Evolutionary conservation across 805 yeast species (phyloP).

Genomic region (Candida ascalaphidarum): DNA sequence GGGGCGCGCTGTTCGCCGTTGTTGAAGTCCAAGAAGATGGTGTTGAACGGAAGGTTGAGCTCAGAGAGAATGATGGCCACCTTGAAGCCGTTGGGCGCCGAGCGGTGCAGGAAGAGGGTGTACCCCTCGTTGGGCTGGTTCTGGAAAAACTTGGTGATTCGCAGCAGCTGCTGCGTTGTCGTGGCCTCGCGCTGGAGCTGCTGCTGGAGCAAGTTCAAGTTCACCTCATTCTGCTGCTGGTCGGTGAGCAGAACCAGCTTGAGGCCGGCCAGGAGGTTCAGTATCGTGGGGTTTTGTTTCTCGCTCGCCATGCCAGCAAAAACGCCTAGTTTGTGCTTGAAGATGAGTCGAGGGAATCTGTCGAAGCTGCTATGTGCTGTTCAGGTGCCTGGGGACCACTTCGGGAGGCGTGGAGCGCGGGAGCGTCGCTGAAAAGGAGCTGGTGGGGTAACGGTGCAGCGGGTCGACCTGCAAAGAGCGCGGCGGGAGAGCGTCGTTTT

Average conservation of each 20-base stretch:
- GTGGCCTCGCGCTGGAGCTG: constrained; percentile 36
- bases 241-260: constrained; percentile 34
- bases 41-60: constrained; percentile 67
- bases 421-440: too few relatives aligned
- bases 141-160: constrained; percentile 65
- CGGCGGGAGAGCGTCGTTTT: too few relatives aligned
- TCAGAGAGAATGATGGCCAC: constrained; percentile 87
- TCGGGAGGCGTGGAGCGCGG: too few relatives aligned
- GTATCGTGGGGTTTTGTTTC: constrained; percentile 25
- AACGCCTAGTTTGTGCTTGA: too few relatives aligned
- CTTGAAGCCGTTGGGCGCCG: constrained; percentile 95
- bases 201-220: constrained; percentile 34
- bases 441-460: too few relatives aligned
- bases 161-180: constrained; percentile 36
- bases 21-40: constrained; percentile 80
- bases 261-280: constrained; percentile 38
- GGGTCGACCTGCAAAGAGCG: too few relatives aligned
- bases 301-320: too few relatives aligned
- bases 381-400: too few relatives aligned
- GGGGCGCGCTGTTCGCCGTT: constrained; percentile 90
- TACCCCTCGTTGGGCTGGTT: constrained; percentile 76
- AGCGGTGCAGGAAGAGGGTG: constrained; percentile 73
- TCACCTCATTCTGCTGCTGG: constrained; percentile 34
- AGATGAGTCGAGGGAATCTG: too few relatives aligned
- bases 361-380: too few relatives aligned